Conservation (phyloP, 495 filamentous ascomycete genomes). For the Penicillium taxi region DNA sequence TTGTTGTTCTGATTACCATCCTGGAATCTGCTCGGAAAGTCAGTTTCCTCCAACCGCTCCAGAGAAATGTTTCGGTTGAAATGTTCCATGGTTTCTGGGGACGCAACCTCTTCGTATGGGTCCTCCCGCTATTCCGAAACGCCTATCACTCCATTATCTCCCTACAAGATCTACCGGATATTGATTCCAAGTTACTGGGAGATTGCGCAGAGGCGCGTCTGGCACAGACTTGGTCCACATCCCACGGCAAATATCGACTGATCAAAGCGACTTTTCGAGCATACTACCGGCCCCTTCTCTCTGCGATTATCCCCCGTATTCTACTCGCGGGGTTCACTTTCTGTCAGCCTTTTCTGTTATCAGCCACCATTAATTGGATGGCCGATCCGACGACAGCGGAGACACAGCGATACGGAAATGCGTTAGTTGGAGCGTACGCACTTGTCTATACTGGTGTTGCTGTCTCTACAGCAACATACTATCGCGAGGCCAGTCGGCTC, state of each 20-base stretch:
- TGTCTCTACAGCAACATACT: constrained; percentile 39
- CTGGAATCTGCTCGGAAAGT: constrained; percentile 2
- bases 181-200: constrained; percentile 1
- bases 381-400: constrained; percentile 15
- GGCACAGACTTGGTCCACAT: not conserved
- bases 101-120: constrained; percentile 26
- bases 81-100: constrained; percentile 17
- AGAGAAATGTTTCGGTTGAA: not conserved
- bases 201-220: not conserved
- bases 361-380: constrained; percentile 32
- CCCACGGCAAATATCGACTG: constrained; percentile 5
- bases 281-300: constrained; percentile 22
- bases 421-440: constrained; percentile 49
- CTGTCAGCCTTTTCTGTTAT: constrained; percentile 53
- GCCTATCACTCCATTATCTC: constrained; percentile 20
- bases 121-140: constrained; percentile 19
- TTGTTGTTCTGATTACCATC: not conserved
- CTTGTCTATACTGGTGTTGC: constrained; percentile 51
- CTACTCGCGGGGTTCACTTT: constrained; percentile 47
- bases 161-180: constrained; percentile 22
- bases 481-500: constrained; percentile 41
- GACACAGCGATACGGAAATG: constrained; percentile 39
- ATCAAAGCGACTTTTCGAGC: constrained; percentile 13
- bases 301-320: constrained; percentile 40
- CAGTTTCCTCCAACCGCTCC: constrained; percentile 4